Conservation (phyloP, 164 flowering plant species). For the Euptelea pleiosperma region DNA sequence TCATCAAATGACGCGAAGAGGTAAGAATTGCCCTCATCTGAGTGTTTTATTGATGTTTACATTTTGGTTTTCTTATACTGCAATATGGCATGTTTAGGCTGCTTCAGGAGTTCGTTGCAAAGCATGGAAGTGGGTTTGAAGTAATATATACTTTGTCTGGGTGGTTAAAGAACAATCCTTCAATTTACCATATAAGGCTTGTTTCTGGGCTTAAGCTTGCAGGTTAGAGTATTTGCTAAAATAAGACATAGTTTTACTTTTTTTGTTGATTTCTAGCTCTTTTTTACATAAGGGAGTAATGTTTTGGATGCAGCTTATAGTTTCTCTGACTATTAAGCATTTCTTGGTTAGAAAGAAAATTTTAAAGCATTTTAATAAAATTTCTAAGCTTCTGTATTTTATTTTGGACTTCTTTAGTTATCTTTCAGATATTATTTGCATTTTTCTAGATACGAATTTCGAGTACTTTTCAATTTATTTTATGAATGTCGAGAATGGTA, state of each 20-base stretch:
- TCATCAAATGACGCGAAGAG: slow-evolving; percentile 84
- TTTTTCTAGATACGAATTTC: too few relatives aligned
- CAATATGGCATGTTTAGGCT: slow-evolving; percentile 34
- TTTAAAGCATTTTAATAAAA: too few relatives aligned
- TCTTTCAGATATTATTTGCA: too few relatives aligned
- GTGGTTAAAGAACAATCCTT: slow-evolving; percentile 58
- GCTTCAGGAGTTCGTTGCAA: slow-evolving; percentile 75
- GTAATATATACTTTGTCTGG: slow-evolving; percentile 68
- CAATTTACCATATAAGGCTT: slow-evolving; percentile 60
- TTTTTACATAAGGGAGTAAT: not conserved
- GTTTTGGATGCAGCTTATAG: not conserved
- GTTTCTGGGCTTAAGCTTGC: slow-evolving; percentile 56
- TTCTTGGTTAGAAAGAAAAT: not conserved
- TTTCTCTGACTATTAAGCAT: not conserved
- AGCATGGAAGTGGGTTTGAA: slow-evolving; percentile 51
- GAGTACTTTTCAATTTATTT: too few relatives aligned
- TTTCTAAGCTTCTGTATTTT: too few relatives aligned
- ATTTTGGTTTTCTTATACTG: slow-evolving; percentile 3
- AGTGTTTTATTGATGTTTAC: not conserved
- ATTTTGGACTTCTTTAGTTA: too few relatives aligned
- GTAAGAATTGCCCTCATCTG: slow-evolving; percentile 27
- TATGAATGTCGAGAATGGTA: too few relatives aligned
- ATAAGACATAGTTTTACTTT: not conserved
- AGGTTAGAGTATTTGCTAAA: slow-evolving; percentile 39
- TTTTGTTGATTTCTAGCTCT: not conserved